Base-by-base conservation (phyloP, 2,329 filamentous ascomycete species). In the Alternaria novae-zelandiae region DNA sequence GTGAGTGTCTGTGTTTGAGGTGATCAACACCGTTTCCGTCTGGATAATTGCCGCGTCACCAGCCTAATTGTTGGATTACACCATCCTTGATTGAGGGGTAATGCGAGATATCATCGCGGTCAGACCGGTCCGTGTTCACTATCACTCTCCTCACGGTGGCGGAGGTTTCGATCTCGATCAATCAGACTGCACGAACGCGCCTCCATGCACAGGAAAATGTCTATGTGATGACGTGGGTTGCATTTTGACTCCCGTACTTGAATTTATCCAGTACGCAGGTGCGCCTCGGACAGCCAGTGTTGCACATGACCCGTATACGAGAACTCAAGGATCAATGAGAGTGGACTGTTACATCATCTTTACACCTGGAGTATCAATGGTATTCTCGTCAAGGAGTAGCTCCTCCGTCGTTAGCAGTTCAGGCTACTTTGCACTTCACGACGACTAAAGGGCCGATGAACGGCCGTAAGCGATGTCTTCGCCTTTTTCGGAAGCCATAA, bases 231-330 rank as follows among this genome's bases (percentile, higher is more conserved):
- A 53, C 49, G 49, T 53, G 49, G 30, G 23, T 21, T 47, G 23
- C 54, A 30, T 30, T 12, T 28, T 32, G 26, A n/a, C 47, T 23
- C 54, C 21, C 23, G 36, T 54, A 21, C 17, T 20, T 32, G 46
- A 12, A 4, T 23, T 17, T 8, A n/a, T 46, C 15, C 25, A 9
- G 41, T 46, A 15, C 13, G 20, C 46, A 44, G 41, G 45, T 43
- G 21, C 25, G 41, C 36, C 57, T 15, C n/a, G 53, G 15, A 50
- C 28, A 26, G 44, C 32, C 46, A 54, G 46, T 30, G 49, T 51
- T 17, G 17, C 41, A 60, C 57, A 63, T 45, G 57, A 55, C 26
- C 20, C 17, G 26, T 11, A 46, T 45, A 41, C 59, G 44, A 63
- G 57, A 54, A 58, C 43, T 10, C 10, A 28, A 25, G 25, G 32